A percentile compares a stretch with the other conserved stretches of the same genome.
Evolutionary conservation across 2,329 filamentous ascomycete genomes (phyloP).

Genomic region (Exophiala aquamarina): DNA sequence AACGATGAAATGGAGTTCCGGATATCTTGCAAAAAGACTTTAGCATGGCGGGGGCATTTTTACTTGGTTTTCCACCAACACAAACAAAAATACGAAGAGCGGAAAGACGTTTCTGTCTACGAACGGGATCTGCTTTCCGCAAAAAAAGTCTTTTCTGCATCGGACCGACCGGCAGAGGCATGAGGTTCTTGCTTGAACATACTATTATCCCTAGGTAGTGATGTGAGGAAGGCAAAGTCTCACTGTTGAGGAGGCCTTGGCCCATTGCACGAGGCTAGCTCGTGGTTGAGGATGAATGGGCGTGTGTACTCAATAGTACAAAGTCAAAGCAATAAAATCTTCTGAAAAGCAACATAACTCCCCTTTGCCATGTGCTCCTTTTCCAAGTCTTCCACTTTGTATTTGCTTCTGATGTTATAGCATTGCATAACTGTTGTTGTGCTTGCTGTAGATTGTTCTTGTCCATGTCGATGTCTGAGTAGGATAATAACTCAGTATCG

Average conservation of each 20-base stretch:
- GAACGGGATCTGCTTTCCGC: conserved; percentile 35
- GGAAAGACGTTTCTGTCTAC: conserved; percentile 3
- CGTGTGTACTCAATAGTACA: conserved; percentile 26
- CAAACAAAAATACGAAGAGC: conserved; percentile 5
- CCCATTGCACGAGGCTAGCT: conserved; percentile 26
- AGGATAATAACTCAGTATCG: not conserved
- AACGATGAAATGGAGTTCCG: conserved; percentile 71
- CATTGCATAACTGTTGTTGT: too few species aligned
- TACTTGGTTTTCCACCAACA: conserved; percentile 40
- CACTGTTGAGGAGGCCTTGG: conserved; percentile 30
- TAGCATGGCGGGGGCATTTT: conserved; percentile 28
- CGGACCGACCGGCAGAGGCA: conserved; percentile 31
- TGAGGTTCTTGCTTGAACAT: conserved; percentile 28
- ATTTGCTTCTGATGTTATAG: too few species aligned
- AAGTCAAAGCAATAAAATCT: conserved; percentile 23
- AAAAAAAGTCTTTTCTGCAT: conserved; percentile 30
- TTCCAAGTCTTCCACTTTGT: not conserved
- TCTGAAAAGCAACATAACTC: conserved; percentile 20
- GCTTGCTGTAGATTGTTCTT: too few species aligned
- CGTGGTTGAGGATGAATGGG: conserved; percentile 20
- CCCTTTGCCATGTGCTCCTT: not conserved
- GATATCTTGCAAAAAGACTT: conserved; percentile 70
- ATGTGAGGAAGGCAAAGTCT: conserved; percentile 29
- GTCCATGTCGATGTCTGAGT: too few species aligned
- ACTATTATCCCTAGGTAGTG: conserved; percentile 12